Evolutionary conservation across 768 basidiomycete genomes (phyloP).

Genomic region (Myochromella boudieri): DNA sequence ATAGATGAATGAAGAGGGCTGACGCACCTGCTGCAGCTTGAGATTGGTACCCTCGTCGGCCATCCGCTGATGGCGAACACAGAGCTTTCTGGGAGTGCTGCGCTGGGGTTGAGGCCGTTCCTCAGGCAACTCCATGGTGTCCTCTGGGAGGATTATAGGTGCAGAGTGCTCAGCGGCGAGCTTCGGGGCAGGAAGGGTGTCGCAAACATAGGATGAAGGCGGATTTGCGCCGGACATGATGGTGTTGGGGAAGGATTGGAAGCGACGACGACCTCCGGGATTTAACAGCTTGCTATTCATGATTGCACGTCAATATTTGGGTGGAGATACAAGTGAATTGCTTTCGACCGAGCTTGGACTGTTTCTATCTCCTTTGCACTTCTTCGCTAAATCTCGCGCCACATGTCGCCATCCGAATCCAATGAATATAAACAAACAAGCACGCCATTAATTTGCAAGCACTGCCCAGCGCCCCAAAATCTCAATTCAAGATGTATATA

Average conservation of each 20-base stretch:
- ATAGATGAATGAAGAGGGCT: background rate
- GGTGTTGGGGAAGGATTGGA: conserved; percentile 14
- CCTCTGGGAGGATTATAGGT: conserved; percentile 18
- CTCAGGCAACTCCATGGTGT: conserved; percentile 19
- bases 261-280: conserved; percentile 7
- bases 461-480: conserved; percentile 22
- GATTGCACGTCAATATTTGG: conserved; percentile 12
- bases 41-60: conserved; percentile 93
- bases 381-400: conserved; percentile 33
- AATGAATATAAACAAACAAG: conserved; percentile 18
- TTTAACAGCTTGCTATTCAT: conserved; percentile 3
- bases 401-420: conserved; percentile 42
- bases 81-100: conserved; percentile 71
- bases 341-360: no score
- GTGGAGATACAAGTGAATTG: no score
- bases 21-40: conserved; percentile 82
- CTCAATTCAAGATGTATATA: conserved; percentile 49
- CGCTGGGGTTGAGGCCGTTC: conserved; percentile 29
- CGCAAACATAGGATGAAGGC: conserved; percentile 55
- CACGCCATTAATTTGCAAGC: conserved; percentile 14
- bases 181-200: conserved; percentile 67
- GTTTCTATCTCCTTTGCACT: background rate
- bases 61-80: conserved; percentile 93
- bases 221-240: conserved; percentile 21
- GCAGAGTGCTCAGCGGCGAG: conserved; percentile 34